Evolutionary conservation across 2,329 filamentous ascomycete species (phyloP).

Genomic region (Fusarium sp.): DNA sequence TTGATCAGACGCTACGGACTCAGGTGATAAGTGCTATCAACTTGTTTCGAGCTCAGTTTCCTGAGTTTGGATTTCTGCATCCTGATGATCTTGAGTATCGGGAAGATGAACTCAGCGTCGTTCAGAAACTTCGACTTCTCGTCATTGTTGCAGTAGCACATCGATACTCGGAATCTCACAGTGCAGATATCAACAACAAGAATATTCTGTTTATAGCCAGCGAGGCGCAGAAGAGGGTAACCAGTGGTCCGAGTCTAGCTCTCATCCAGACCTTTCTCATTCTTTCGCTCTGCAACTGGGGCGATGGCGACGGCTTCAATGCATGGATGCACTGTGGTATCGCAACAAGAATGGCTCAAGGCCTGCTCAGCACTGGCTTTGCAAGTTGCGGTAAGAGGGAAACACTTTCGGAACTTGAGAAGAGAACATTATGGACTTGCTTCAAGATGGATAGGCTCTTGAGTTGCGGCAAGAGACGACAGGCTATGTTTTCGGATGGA

Average conservation of each 20-base stretch:
- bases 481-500: constrained; percentile 37
- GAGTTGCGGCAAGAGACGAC: constrained; percentile 40
- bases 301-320: constrained; percentile 43
- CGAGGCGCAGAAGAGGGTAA: constrained; percentile 33
- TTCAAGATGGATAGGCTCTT: constrained; percentile 42
- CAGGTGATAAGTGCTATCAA: constrained; percentile 24
- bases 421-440: constrained; percentile 40
- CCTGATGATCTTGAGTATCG: constrained; percentile 42
- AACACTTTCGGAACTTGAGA: constrained; percentile 37
- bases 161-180: constrained; percentile 12
- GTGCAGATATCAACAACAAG: neutral
- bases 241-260: constrained; percentile 20
- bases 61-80: constrained; percentile 42
- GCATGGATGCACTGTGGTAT: constrained; percentile 46
- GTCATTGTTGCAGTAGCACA: constrained; percentile 29
- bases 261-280: constrained; percentile 41
- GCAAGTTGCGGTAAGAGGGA: constrained; percentile 25
- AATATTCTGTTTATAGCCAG: constrained; percentile 6
- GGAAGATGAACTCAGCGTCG: neutral
- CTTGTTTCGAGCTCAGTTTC: constrained; percentile 39
- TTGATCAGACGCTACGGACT: constrained; percentile 1
- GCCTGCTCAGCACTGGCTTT: constrained; percentile 35
- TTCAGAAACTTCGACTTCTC: constrained; percentile 34
- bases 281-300: constrained; percentile 41
- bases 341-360: constrained; percentile 43